Evolutionary conservation across 352 stramenopile species (phyloP), one percentile per base, ranked within the genome.

Genomic region (Phytophthora pseudosyringae): DNA sequence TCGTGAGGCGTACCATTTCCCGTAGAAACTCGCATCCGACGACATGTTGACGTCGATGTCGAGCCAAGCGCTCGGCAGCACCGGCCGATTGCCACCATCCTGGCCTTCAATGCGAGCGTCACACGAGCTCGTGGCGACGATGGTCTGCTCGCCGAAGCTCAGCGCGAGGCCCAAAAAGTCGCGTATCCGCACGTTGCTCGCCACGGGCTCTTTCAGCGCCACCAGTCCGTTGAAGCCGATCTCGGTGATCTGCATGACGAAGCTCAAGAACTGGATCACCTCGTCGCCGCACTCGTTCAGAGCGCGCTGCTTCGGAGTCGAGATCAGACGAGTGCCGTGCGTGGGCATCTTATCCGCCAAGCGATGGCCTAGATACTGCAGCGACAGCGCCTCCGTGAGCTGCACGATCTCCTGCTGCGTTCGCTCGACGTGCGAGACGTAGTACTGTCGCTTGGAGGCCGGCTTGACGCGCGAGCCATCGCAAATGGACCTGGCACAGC

Each of bases 221-320:
- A 92, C 72, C 11, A 94, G 78, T 21, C 71, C 33, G 53, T 92
- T 89, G 59, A 90, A 88, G 4, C 86, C 86, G 18, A 88, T 75
- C 21, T 83, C 72, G 3, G 69, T 83, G 56, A 94, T 91, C 16
- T 70, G 81, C 39, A 94, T 75, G 33, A 94, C 52, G 39, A 76
- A 85, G n/a, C 65, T 74, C 16, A 94, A 65, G 29, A 91, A 89
- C 13, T 73, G 58, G 16, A 83, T 75, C 16, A 93, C 68, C 29
- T 69, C 56, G 9, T 88, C 73, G 8, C 77, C 82, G 26, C 88
- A 79, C 9, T 78, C 78, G 15, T 91, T 76, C 8, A 94, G 64
- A 25, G 64, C 57, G 8, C 71, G 55, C n/a, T 83, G 69, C 12
- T 74, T 81, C 11, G 71, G 58, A 1, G 71, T 52, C 0, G 70